A percentile compares a stretch with the other conserved stretches of the same genome.
These are phyloP conservation scores for Lasiodiplodia hormozganensis DNA, from an alignment of 2,329 filamentous ascomycete species.

Conservation along the genomic window DNA sequence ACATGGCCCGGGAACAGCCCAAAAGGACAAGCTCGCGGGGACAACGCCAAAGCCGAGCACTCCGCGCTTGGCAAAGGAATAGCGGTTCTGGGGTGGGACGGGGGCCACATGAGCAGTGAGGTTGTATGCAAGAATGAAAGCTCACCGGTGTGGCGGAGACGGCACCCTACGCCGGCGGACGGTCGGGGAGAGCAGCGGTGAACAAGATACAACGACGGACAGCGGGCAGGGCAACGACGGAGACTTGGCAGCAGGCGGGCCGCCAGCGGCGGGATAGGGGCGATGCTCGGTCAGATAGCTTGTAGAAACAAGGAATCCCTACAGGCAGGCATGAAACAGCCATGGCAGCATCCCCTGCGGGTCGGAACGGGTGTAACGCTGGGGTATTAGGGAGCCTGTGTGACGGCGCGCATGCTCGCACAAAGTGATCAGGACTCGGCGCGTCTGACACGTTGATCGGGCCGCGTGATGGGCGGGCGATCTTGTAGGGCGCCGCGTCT, in stretches of 20 bases:
- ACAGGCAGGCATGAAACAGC: conserved; percentile 4
- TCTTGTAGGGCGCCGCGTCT: conserved; percentile 8
- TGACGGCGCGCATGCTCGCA: conserved; percentile 14
- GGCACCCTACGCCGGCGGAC: conserved; percentile 6
- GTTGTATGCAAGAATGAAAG: conserved; percentile 16
- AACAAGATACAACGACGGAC: neutral
- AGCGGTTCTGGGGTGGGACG: conserved; percentile 14
- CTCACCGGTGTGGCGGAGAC: conserved; percentile 19
- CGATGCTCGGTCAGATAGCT: neutral
- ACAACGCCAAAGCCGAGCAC: conserved; percentile 4
- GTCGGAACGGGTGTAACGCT: conserved; percentile 29
- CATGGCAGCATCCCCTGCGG: conserved; percentile 2
- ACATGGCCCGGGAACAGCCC: conserved; percentile 22
- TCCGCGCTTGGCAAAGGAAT: conserved; percentile 22
- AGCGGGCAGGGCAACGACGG: neutral
- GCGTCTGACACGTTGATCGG: conserved; percentile 24
- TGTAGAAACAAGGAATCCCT: conserved; percentile 11
- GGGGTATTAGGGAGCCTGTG: conserved; percentile 5
- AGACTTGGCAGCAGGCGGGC: conserved; percentile 21
- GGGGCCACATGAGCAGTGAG: conserved; percentile 22
- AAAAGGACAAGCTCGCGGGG: conserved; percentile 19
- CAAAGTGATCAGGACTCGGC: conserved; percentile 20
- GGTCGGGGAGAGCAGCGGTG: conserved; percentile 16
- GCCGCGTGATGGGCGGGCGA: conserved; percentile 19
- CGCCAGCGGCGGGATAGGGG: conserved; percentile 10